Conservation (phyloP, 345 rosid species). For the Gossypium herbaceum region DNA sequence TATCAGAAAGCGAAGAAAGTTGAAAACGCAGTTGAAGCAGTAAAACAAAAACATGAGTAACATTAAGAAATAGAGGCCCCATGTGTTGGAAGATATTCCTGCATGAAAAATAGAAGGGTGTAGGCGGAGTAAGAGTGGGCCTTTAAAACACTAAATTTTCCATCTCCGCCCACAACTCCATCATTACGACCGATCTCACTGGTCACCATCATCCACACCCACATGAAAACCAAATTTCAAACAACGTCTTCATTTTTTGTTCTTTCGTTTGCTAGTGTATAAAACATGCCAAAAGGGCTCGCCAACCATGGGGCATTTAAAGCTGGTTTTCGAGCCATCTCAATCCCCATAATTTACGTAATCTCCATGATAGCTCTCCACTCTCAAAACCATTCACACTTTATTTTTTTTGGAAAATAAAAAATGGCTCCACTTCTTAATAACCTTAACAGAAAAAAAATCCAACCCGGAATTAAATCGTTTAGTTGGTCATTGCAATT, state of each 20-base stretch:
- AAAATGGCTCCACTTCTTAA: slow-evolving; percentile 4
- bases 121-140: background rate
- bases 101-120: too few species aligned
- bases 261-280: background rate
- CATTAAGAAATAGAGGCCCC: too few species aligned
- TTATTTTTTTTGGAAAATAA: background rate
- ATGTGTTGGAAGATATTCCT: too few species aligned
- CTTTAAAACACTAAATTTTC: background rate
- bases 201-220: slow-evolving; percentile 3
- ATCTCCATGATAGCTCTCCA: slow-evolving; percentile 7
- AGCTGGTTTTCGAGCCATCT: slow-evolving; percentile 4
- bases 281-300: background rate
- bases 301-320: slow-evolving; percentile 3
- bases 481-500: too few species aligned
- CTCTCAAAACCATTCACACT: background rate
- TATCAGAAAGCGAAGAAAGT: too few species aligned
- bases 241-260: background rate
- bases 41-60: too few species aligned
- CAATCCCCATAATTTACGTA: slow-evolving; percentile 4
- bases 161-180: background rate
- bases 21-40: too few species aligned
- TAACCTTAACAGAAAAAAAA: too few species aligned
- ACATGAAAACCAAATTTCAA: background rate
- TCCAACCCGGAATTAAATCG: too few species aligned
- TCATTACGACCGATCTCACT: background rate